Conservation (phyloP, 1,284 basidiomycete genomes). For the Ceratobasidium papillatum region DNA sequence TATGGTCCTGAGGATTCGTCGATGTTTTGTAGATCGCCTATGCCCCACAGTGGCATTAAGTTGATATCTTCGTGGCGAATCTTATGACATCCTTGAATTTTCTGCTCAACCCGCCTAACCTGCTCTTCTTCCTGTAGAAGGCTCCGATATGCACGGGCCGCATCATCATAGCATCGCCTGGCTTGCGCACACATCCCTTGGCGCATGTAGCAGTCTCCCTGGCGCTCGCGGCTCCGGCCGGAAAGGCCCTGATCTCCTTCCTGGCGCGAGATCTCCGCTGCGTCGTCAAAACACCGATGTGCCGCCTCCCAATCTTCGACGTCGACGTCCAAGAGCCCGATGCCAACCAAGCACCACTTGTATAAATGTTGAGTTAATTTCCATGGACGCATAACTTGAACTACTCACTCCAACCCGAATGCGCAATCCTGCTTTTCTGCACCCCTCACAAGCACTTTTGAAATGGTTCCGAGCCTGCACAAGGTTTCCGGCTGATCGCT, state of each 20-base stretch:
- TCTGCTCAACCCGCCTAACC: not conserved
- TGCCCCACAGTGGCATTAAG: not conserved
- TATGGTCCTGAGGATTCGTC: too few species aligned
- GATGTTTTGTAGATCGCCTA: not conserved
- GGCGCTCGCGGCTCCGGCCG: not conserved
- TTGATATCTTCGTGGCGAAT: not conserved
- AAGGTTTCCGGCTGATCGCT: not conserved
- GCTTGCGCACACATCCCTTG: not conserved
- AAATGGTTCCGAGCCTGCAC: not conserved
- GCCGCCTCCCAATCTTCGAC: not conserved
- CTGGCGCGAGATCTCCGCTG: not conserved
- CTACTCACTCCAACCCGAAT: not conserved
- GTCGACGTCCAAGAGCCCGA: not conserved
- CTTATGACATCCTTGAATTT: constrained; percentile 5
- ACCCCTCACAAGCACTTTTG: not conserved
- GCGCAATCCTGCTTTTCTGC: not conserved
- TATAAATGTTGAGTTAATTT: not conserved
- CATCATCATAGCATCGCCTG: not conserved
- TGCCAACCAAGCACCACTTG: not conserved
- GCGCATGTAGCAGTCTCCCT: not conserved
- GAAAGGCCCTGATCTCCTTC: not conserved
- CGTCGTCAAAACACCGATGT: not conserved
- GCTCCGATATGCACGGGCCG: not conserved
- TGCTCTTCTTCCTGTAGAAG: constrained; percentile 1
- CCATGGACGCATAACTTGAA: not conserved